Percentiles rank a stretch among this genome's conserved stretches.
phyloP scores from a whole-genome alignment of 352 stramenopile species.

The Phytophthora macrochlamydospora region DNA sequence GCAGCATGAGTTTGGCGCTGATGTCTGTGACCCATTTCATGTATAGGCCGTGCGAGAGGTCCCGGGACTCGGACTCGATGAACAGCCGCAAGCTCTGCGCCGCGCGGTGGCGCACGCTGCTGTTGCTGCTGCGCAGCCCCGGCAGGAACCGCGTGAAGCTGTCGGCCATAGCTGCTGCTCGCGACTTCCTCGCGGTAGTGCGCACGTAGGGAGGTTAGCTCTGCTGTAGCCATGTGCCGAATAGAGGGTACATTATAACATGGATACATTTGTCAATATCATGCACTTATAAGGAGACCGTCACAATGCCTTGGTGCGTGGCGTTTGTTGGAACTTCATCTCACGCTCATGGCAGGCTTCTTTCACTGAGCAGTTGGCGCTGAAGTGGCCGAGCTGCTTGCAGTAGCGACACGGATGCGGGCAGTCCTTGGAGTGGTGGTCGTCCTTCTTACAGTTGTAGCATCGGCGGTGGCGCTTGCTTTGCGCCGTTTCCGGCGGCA shows the following conservation, averaged over 20 bases:
- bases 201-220: not conserved
- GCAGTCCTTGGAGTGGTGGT: conserved; percentile 80
- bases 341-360: conserved; percentile 52
- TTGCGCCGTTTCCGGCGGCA: conserved; percentile 26
- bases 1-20: conserved; percentile 79
- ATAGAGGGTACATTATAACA: conserved; percentile 2
- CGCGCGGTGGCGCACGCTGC: conserved; percentile 61
- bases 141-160: conserved; percentile 79
- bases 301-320: conserved; percentile 73
- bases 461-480: conserved; percentile 66
- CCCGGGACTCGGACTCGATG: conserved; percentile 87
- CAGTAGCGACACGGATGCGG: conserved; percentile 82
- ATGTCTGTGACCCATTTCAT: conserved; percentile 90
- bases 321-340: conserved; percentile 54
- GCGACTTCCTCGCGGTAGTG: no score
- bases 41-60: conserved; percentile 84
- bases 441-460: conserved; percentile 87
- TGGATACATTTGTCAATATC: conserved; percentile 4
- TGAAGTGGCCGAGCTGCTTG: conserved; percentile 76
- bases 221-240: conserved; percentile 8
- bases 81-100: conserved; percentile 80
- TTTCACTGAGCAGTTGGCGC: conserved; percentile 75
- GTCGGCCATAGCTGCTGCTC: conserved; percentile 48
- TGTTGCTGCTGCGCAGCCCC: conserved; percentile 71
- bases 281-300: not conserved